Evolutionary conservation across 164 flowering plant species (phyloP), one percentile per base, ranked within the genome.

Genomic region (Echeveria elegans): DNA sequence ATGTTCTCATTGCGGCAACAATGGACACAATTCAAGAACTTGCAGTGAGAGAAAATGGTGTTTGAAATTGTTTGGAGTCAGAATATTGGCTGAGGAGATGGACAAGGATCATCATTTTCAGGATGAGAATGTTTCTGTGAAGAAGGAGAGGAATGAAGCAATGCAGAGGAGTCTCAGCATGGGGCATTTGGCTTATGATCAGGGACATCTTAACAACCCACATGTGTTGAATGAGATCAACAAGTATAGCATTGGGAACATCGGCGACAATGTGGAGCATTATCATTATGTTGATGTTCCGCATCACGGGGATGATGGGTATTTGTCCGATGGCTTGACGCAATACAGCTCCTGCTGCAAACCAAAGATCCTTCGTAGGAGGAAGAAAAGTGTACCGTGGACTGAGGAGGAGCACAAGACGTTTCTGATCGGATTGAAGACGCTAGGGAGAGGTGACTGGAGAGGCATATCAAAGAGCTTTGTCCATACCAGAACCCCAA

Each of bases 21-120:
- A 73, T 59, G 86, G 88, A 4, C 88, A 85, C 62, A 79, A 81
- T 61, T 74, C 79, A 10, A 77, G 84, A 62, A 79, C 84, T 15
- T 81, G 85, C 59, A 69, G 69, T 31, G 77, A 40, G 9, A 31
- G 66, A 63, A 73, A 65, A 68, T 48, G 50, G 14, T 75, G 66
- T 45, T 23, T 80, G 72, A 80, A 72, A 73, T 67, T 78, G 14
- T 80, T 80, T 66, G 83, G 83, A 9, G 80, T 80, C 41, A 76
- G 48, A 12, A 74, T 80, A 21, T 29, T 65, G 58, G 45, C 66
- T 36, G 30, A 63, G 28, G 66, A n/a, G 19, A 28, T 26, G 32
- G 32, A 56, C 32, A 56, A 0, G 8, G 28, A 23, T 1, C 59
- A 43, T 43, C 16, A 15, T 43, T 2, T 53, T 53, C 29, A 53